phyloP scores from a whole-genome alignment of 768 basidiomycete species.

The Vishniacozyma victoriae region DNA sequence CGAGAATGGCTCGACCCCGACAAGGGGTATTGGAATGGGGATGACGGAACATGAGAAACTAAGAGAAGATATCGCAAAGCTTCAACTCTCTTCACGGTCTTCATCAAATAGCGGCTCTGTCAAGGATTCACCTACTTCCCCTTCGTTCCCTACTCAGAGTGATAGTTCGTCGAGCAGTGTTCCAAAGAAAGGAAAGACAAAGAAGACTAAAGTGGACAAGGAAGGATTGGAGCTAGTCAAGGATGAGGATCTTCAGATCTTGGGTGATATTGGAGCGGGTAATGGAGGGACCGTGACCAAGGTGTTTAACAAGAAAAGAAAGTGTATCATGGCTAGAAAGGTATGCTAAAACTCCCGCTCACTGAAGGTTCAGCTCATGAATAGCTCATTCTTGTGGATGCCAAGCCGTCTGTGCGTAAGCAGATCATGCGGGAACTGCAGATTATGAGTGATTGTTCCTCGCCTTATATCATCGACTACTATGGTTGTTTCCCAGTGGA shows the following conservation, averaged over 20 bases:
- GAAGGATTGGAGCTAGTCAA: constrained; percentile 64
- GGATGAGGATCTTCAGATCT: constrained; percentile 82
- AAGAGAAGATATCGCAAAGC: constrained; percentile 26
- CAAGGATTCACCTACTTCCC: constrained; percentile 16
- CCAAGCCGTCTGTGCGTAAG: constrained; percentile 87
- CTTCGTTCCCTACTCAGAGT: constrained; percentile 12
- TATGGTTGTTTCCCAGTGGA: constrained; percentile 94
- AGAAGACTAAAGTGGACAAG: constrained; percentile 15
- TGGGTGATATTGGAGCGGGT: constrained; percentile 87
- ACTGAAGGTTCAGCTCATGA: neutral
- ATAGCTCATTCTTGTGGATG: constrained; percentile 47
- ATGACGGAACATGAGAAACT: constrained; percentile 30
- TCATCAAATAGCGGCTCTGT: neutral
- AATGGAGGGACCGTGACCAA: constrained; percentile 97
- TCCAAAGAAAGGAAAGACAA: constrained; percentile 13
- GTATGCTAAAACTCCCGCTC: constrained; percentile 50
- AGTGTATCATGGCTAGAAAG: constrained; percentile 97
- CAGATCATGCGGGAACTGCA: constrained; percentile 96
- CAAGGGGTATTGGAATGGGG: neutral
- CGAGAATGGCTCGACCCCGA: neutral
- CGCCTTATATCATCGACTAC: constrained; percentile 90
- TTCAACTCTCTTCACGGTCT: constrained; percentile 33
- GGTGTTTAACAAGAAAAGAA: constrained; percentile 85
- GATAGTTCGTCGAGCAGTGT: constrained; percentile 4
- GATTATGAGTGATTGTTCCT: constrained; percentile 97